Evolutionary conservation across 176 grass and related monocot species (phyloP).

Genomic region (Pontederia paniculata): DNA sequence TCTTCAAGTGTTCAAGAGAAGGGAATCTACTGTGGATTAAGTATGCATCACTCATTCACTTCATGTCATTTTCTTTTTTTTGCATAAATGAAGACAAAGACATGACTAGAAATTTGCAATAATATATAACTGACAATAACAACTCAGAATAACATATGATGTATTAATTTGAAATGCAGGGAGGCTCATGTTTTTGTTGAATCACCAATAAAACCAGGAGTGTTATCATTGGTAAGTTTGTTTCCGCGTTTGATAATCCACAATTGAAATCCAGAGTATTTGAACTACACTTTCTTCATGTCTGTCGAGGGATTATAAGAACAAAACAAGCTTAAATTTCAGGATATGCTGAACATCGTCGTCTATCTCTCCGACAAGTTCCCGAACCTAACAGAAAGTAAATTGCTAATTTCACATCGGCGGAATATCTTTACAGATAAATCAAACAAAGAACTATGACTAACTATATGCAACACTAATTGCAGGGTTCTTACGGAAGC

Average conservation of each 20-base stretch:
- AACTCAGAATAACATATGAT: not conserved
- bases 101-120: not conserved
- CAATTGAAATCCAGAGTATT: not conserved
- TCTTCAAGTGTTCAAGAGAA: constrained; percentile 48
- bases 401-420: constrained; percentile 5
- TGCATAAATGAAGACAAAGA: not conserved
- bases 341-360: constrained; percentile 47
- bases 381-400: constrained; percentile 51
- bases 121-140: not conserved
- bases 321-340: constrained; percentile 12
- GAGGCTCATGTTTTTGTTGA: constrained; percentile 59
- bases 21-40: constrained; percentile 41
- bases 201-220: constrained; percentile 52
- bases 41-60: constrained; percentile 22
- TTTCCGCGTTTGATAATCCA: not conserved
- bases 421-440: constrained; percentile 7
- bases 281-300: not conserved
- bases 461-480: not conserved
- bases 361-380: constrained; percentile 45
- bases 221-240: constrained; percentile 41
- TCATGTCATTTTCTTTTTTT: not conserved
- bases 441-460: constrained; percentile 16
- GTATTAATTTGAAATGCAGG: constrained; percentile 17
- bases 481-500: constrained; percentile 65
- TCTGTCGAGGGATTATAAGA: not conserved